phyloP scores from a whole-genome alignment of 805 yeast genomes.

The Pichia deserticola region DNA sequence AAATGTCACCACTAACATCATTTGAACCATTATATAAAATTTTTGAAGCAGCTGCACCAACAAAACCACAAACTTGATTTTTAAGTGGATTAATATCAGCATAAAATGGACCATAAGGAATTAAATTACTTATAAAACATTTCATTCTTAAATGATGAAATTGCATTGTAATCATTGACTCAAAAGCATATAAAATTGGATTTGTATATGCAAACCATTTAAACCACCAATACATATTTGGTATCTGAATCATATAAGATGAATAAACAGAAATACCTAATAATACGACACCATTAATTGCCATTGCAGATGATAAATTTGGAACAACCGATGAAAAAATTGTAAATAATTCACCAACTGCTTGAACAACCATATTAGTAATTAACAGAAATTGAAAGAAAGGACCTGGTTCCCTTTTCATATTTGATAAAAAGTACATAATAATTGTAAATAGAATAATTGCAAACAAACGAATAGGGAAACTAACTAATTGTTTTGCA shows the following conservation, averaged over 20 bases:
- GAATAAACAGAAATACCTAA: slow-evolving; percentile 49
- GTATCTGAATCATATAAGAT: slow-evolving; percentile 57
- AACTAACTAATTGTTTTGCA: slow-evolving; percentile 47
- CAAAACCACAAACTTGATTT: slow-evolving; percentile 44
- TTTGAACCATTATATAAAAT: slow-evolving; percentile 18
- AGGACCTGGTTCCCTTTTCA: slow-evolving; percentile 46
- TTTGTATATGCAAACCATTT: slow-evolving; percentile 47
- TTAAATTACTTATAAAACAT: slow-evolving; percentile 35
- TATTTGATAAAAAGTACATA: slow-evolving; percentile 45
- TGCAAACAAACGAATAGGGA: slow-evolving; percentile 49
- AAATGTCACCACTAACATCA: slow-evolving; percentile 46
- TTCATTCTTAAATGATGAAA: slow-evolving; percentile 45
- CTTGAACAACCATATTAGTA: slow-evolving; percentile 30
- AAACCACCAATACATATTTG: slow-evolving; percentile 56
- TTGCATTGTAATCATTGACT: slow-evolving; percentile 49
- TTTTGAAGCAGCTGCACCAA: slow-evolving; percentile 36
- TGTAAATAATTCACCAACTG: slow-evolving; percentile 47
- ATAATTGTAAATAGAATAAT: slow-evolving; percentile 39
- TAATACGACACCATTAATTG: slow-evolving; percentile 49
- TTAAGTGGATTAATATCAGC: slow-evolving; percentile 28
- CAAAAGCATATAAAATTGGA: slow-evolving; percentile 44
- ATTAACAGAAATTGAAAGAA: slow-evolving; percentile 45
- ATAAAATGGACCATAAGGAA: slow-evolving; percentile 55
- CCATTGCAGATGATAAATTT: slow-evolving; percentile 49
- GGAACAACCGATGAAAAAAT: slow-evolving; percentile 45